Evolutionary conservation across 2,329 filamentous ascomycete genomes (phyloP).

Genomic region (Fusarium pseudoanthophilum): DNA sequence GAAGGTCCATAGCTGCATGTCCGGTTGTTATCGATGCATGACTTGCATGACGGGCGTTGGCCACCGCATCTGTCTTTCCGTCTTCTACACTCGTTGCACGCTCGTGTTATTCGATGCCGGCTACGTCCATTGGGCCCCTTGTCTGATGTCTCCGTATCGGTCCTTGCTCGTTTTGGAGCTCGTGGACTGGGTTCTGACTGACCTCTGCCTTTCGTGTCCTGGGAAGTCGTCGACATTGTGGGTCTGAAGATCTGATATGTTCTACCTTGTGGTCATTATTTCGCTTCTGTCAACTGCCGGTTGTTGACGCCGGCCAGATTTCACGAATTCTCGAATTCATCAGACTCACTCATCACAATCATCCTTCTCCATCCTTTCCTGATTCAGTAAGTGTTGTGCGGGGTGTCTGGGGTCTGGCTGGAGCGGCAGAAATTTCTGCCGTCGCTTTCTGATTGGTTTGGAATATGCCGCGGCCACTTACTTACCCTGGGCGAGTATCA

Average conservation of each 20-base stretch:
- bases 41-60: not conserved
- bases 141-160: not conserved
- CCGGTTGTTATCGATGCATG: not conserved
- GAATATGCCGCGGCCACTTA: not conserved
- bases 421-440: constrained; percentile 8
- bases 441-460: not conserved
- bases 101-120: constrained; percentile 8
- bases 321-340: not conserved
- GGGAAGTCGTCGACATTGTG: not conserved
- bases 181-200: not conserved
- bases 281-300: too few relatives aligned
- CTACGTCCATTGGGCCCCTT: not conserved
- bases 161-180: constrained; percentile 5
- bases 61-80: constrained; percentile 8
- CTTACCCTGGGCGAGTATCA: not conserved
- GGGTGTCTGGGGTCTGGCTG: not conserved
- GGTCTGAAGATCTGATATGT: too few relatives aligned
- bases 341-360: not conserved
- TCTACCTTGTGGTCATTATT: too few relatives aligned
- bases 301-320: not conserved
- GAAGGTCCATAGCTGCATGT: constrained; percentile 11
- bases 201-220: fast-evolving
- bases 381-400: not conserved
- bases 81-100: constrained; percentile 11
- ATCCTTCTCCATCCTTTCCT: not conserved